Conservation (phyloP, 2,329 filamentous ascomycete genomes). For the Allantophomopsis cytisporea region DNA sequence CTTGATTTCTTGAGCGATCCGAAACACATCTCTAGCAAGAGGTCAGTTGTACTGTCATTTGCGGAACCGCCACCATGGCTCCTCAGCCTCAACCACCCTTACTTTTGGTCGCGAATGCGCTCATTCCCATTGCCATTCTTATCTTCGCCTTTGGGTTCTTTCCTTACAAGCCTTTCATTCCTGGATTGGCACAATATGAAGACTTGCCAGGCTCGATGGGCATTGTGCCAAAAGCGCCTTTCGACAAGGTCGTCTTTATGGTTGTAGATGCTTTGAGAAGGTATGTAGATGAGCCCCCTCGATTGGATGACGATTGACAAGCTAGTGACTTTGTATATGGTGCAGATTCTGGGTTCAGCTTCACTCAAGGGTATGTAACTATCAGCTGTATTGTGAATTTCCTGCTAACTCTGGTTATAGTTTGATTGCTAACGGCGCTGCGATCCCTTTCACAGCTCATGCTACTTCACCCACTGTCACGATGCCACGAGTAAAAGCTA, state of each 20-base stretch:
- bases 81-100: constrained; percentile 12
- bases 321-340: constrained; percentile 85
- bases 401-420: constrained; percentile 28
- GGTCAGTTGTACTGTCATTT: too few species aligned
- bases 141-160: constrained; percentile 89
- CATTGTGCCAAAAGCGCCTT: constrained; percentile 49
- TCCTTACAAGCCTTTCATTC: constrained; percentile 88
- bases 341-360: constrained; percentile 66
- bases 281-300: constrained; percentile 30
- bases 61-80: constrained; percentile 5
- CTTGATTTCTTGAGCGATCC: too few species aligned
- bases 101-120: constrained; percentile 56
- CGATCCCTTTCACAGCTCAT: constrained; percentile 88
- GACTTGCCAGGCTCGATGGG: constrained; percentile 31
- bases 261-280: constrained; percentile 90
- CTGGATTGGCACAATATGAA: constrained; percentile 64
- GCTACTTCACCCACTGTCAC: constrained; percentile 95
- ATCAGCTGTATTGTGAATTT: background rate
- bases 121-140: constrained; percentile 62
- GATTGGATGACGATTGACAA: constrained; percentile 4
- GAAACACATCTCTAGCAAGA: too few species aligned
- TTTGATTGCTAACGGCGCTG: constrained; percentile 69
- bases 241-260: constrained; percentile 92
- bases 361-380: constrained; percentile 63
- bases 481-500: constrained; percentile 94